Conservation (phyloP, 208 protist genomes). For the Porcisia hertigi region DNA sequence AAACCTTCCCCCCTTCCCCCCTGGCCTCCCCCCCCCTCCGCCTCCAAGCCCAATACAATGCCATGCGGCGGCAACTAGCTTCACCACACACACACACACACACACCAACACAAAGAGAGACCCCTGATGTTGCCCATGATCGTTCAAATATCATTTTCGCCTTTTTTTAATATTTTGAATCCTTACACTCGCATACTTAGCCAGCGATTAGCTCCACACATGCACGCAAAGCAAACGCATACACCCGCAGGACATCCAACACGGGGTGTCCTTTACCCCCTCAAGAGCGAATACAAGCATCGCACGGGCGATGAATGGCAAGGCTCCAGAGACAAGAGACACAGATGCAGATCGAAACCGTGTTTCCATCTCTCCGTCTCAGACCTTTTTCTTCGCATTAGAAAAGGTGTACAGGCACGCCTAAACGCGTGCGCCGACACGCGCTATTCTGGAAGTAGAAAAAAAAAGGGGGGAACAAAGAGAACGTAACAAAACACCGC, state of each 20-base stretch:
- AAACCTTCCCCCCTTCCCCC: not conserved
- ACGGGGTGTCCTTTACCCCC: not conserved
- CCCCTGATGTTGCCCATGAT: no score
- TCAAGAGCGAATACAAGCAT: no score
- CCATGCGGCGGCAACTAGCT: not conserved
- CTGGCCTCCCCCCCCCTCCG: not conserved
- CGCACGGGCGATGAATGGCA: not conserved
- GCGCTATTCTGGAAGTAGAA: not conserved
- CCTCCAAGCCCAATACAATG: not conserved
- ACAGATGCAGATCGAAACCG: not conserved
- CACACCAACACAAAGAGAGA: not conserved
- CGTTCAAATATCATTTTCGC: not conserved
- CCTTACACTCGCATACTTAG: not conserved
- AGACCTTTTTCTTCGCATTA: not conserved
- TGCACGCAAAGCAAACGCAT: not conserved
- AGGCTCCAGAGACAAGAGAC: not conserved
- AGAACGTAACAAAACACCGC: not conserved
- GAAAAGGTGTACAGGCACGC: not conserved
- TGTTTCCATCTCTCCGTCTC: not conserved
- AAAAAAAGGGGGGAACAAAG: not conserved
- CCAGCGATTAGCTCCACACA: not conserved
- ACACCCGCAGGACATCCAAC: not conserved
- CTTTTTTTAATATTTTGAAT: conserved; percentile 1
- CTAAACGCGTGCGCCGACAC: not conserved
- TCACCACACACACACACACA: not conserved